These are phyloP conservation scores for Boletus reticulatus DNA, from an alignment of 768 basidiomycete genomes.

Conservation along the genomic window DNA sequence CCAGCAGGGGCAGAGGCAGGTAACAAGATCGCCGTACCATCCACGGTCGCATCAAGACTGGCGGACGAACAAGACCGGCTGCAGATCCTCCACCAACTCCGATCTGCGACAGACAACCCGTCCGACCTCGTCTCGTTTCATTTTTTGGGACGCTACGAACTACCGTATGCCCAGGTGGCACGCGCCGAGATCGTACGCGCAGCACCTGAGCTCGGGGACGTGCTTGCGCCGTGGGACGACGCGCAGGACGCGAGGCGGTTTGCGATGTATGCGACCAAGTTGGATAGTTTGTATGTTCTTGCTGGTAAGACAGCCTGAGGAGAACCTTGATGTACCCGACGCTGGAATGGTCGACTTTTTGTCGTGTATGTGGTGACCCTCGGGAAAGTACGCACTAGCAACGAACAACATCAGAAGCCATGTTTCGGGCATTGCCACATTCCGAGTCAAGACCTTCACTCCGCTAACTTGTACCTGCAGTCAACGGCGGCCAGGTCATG, in stretches of 20 bases:
- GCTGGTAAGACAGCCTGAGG: constrained; percentile 1
- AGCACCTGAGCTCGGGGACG: constrained; percentile 13
- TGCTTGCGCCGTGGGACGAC: constrained; percentile 28
- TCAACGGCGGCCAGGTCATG: too few relatives aligned
- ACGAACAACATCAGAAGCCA: too few relatives aligned
- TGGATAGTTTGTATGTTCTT: constrained; percentile 25
- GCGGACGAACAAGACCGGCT: constrained; percentile 39
- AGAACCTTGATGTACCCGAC: too few relatives aligned
- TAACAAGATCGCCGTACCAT: constrained; percentile 30
- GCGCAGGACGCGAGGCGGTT: constrained; percentile 24
- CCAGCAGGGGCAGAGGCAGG: background rate
- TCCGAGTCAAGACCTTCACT: too few relatives aligned
- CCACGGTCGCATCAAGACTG: constrained; percentile 33
- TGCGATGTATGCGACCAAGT: constrained; percentile 27
- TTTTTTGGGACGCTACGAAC: constrained; percentile 17
- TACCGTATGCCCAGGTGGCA: constrained; percentile 20
- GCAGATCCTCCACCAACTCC: constrained; percentile 15
- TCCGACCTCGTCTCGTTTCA: constrained; percentile 28
- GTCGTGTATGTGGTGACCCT: too few relatives aligned
- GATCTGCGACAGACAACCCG: constrained; percentile 22
- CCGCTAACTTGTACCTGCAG: too few relatives aligned
- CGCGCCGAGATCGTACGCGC: constrained; percentile 15
- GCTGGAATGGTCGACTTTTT: too few relatives aligned
- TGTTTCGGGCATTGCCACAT: too few relatives aligned
- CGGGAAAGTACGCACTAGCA: too few relatives aligned